Conservation (phyloP, 176 grass and related monocot genomes). For the Rhynchospora pubera region DNA sequence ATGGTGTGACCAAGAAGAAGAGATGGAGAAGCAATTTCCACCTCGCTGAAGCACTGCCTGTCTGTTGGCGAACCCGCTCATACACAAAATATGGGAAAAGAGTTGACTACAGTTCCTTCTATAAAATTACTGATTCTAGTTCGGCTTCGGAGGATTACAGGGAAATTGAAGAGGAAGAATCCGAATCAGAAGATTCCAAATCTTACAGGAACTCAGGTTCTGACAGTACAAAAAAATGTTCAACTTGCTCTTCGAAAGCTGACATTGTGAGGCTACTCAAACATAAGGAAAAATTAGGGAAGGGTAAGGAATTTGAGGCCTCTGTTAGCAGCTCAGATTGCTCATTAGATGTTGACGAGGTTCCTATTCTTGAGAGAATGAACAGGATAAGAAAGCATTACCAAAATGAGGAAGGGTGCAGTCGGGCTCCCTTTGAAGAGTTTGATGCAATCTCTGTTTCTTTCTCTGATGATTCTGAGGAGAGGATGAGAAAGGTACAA, state of each 20-base stretch:
- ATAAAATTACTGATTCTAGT: not conserved
- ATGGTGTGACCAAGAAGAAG: not conserved
- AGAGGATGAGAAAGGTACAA: not conserved
- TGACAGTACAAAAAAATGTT: not conserved
- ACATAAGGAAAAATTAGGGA: not conserved
- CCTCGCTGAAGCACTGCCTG: not conserved
- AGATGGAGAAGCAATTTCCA: not conserved
- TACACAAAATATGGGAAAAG: not conserved
- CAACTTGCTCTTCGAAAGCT: not conserved
- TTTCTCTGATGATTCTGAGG: not conserved
- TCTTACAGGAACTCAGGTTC: not conserved
- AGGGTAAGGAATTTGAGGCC: not conserved
- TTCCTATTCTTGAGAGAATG: not conserved
- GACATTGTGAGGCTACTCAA: not conserved
- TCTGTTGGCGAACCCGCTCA: slow-evolving; percentile 1
- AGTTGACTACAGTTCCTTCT: not conserved
- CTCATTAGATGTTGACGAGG: not conserved
- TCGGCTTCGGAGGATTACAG: not conserved
- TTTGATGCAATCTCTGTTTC: not conserved
- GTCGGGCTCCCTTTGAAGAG: not conserved
- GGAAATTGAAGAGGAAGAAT: slow-evolving; percentile 4
- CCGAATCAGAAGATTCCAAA: not conserved
- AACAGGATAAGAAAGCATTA: not conserved
- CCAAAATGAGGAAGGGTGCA: not conserved
- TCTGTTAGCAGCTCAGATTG: not conserved